Conservation (phyloP, 805 yeast species). For the Scheffersomyces coipomensis region DNA sequence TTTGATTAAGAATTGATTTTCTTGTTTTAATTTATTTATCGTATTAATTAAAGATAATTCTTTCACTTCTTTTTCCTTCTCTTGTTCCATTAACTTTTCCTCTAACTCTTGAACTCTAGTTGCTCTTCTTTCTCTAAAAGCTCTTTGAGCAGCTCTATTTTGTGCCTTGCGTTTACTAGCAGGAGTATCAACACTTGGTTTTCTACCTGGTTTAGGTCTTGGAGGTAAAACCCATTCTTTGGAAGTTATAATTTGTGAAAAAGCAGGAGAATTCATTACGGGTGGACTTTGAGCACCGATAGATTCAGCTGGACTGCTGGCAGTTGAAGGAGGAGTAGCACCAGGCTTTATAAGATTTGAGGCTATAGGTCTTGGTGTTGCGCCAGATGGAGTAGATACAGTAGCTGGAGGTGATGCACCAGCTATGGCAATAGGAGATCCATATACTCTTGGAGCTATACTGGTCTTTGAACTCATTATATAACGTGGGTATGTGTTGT, state of each 20-base stretch:
- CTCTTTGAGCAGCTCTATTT: conserved; percentile 91
- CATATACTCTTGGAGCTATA: conserved; percentile 19
- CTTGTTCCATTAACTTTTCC: conserved; percentile 61
- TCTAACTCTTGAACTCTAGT: conserved; percentile 79
- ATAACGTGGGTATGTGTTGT: background rate
- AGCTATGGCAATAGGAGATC: conserved; percentile 15
- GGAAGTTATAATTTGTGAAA: conserved; percentile 54
- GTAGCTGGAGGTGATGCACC: conserved; percentile 11
- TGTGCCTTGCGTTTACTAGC: conserved; percentile 86
- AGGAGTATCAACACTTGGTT: conserved; percentile 73
- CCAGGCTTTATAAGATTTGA: background rate
- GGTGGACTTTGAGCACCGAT: background rate
- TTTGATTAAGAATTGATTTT: conserved; percentile 43
- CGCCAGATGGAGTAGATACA: conserved; percentile 7
- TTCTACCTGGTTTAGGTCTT: conserved; percentile 59
- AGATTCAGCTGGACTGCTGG: background rate
- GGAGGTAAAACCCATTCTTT: conserved; percentile 63
- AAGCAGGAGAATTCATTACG: no score
- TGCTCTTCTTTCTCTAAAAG: conserved; percentile 85
- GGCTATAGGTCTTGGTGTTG: conserved; percentile 10
- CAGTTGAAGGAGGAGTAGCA: conserved; percentile 4
- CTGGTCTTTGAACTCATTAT: conserved; percentile 13
- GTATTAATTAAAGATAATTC: conserved; percentile 56
- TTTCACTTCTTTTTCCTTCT: conserved; percentile 60
- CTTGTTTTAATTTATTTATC: conserved; percentile 46